phyloP scores from a whole-genome alignment of 208 protist species.

The Porcisia hertigi region DNA sequence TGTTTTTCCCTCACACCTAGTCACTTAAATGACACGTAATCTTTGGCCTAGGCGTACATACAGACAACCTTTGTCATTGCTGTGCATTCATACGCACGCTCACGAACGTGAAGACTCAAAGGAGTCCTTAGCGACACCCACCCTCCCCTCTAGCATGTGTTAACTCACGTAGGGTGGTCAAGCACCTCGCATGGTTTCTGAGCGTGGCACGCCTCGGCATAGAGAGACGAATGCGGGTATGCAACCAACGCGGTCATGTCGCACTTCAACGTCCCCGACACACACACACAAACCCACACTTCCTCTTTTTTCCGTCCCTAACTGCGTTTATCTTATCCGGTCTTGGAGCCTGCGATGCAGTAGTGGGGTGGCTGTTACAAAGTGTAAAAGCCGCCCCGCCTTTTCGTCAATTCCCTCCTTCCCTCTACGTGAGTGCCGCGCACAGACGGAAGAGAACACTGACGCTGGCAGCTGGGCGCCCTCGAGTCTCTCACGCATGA shows the following conservation, averaged over 20 bases:
- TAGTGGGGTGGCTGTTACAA: background rate
- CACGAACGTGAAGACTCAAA: background rate
- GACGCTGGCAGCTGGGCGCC: background rate
- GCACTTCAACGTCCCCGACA: background rate
- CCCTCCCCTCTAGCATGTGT: background rate
- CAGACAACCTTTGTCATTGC: background rate
- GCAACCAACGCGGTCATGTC: background rate
- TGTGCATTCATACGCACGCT: background rate
- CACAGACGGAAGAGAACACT: background rate
- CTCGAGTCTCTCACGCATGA: background rate
- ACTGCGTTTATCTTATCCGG: background rate
- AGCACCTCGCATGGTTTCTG: background rate
- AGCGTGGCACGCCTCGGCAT: background rate
- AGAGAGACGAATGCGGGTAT: background rate
- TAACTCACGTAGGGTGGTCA: background rate
- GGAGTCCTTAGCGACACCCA: background rate
- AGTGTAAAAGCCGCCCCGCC: background rate
- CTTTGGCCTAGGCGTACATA: background rate
- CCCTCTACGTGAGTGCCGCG: background rate
- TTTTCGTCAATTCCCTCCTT: background rate
- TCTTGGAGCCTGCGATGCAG: background rate
- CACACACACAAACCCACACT: background rate
- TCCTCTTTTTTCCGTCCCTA: background rate
- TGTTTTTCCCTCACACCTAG: background rate
- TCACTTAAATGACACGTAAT: background rate